These are phyloP conservation scores for Pseudopithomyces maydicus DNA, from an alignment of 2,329 filamentous ascomycete species.

Conservation along the genomic window DNA sequence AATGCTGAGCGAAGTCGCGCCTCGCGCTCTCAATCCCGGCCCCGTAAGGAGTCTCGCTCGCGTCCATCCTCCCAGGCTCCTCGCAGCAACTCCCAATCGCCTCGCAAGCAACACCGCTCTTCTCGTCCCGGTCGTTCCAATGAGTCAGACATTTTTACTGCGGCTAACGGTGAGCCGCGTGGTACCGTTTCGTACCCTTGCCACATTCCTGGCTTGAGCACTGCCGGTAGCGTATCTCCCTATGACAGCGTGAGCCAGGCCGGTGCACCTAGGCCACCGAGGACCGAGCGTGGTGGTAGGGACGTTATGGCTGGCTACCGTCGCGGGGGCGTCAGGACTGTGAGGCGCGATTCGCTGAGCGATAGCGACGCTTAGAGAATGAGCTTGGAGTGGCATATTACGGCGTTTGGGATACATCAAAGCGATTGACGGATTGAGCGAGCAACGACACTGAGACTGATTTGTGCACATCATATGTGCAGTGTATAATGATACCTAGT, in stretches of 20 bases:
- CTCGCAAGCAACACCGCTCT: slow-evolving; percentile 39
- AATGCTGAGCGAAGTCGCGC: slow-evolving; percentile 33
- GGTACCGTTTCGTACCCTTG: slow-evolving; percentile 63
- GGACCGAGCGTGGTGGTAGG: slow-evolving; percentile 37
- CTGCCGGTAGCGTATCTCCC: slow-evolving; percentile 28
- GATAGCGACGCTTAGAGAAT: slow-evolving; percentile 51
- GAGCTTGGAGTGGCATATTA: background rate
- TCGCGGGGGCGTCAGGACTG: slow-evolving; percentile 45
- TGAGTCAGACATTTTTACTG: slow-evolving; percentile 43
- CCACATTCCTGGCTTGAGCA: slow-evolving; percentile 59
- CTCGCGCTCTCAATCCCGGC: slow-evolving; percentile 22
- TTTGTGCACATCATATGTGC: slow-evolving; percentile 4
- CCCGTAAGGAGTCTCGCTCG: slow-evolving; percentile 29
- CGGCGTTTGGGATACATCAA: slow-evolving; percentile 3
- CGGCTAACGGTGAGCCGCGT: slow-evolving; percentile 45
- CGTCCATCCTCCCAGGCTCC: slow-evolving; percentile 40
- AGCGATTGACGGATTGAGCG: background rate
- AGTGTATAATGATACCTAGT: slow-evolving; percentile 7
- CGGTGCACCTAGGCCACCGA: slow-evolving; percentile 40
- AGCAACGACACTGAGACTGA: background rate
- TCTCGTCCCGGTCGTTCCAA: slow-evolving; percentile 29
- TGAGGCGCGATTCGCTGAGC: slow-evolving; percentile 58
- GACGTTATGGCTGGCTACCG: slow-evolving; percentile 51
- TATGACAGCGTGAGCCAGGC: slow-evolving; percentile 47
- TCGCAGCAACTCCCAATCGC: slow-evolving; percentile 34